A percentile compares a stretch with the other conserved stretches of the same genome.
Conservation (phyloP, 306 rosid species). For the Cyamopsis tetragonoloba region DNA sequence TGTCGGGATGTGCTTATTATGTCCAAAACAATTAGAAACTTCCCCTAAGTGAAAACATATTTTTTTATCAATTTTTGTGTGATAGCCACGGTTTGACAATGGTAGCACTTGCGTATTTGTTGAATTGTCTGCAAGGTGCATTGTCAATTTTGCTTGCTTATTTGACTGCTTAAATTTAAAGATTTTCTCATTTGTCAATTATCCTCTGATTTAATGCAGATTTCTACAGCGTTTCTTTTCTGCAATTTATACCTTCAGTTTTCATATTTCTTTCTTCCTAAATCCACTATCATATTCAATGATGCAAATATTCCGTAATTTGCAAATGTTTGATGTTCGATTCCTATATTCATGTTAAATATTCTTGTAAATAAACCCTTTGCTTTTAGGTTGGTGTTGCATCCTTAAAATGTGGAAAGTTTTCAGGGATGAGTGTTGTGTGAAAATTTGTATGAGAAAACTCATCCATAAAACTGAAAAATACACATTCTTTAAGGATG, state of each 20-base stretch:
- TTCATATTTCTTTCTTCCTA: neutral
- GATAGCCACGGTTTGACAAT: neutral
- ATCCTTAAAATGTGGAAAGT: neutral
- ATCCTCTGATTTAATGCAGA: neutral
- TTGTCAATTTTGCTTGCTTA: neutral
- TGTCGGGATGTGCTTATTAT: neutral
- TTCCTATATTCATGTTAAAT: neutral
- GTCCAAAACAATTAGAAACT: neutral
- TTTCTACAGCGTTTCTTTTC: neutral
- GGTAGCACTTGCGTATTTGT: neutral
- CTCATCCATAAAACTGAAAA: no score
- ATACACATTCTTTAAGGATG: neutral
- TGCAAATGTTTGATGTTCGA: constrained; percentile 12
- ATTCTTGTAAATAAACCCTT: neutral
- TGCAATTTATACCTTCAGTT: neutral
- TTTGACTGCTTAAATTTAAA: constrained; percentile 5
- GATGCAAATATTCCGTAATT: neutral
- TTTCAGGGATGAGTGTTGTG: neutral
- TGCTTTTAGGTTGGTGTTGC: neutral
- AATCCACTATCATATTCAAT: neutral
- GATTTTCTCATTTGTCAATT: neutral
- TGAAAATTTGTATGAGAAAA: neutral
- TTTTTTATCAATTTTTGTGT: no score
- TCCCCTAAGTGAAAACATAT: neutral
- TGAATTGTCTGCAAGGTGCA: neutral